phyloP scores from a whole-genome alignment of 176 grass and related monocot species.

The Triticum dicoccoides region DNA sequence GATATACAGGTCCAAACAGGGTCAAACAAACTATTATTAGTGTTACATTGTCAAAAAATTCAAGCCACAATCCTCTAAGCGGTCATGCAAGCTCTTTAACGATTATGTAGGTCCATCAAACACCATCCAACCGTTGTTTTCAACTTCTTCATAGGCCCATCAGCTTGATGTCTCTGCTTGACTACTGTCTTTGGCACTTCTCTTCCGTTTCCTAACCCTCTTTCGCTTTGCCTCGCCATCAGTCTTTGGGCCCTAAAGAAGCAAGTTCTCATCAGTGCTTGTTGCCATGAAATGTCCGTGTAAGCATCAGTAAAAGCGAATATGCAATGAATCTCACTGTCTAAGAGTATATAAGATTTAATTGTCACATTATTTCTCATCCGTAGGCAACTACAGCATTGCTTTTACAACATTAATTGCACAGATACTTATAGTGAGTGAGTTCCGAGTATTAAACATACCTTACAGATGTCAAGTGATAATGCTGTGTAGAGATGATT shows the following conservation, averaged over 20 bases:
- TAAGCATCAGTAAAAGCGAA: background rate
- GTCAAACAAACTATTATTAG: background rate
- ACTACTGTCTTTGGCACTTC: conserved; percentile 33
- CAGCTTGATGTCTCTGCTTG: conserved; percentile 16
- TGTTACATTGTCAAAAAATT: background rate
- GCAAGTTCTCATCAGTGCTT: background rate
- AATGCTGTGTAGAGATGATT: background rate
- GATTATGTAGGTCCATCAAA: background rate
- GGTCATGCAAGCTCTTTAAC: background rate
- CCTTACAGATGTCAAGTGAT: background rate
- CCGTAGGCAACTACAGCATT: background rate
- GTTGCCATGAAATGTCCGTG: too few species aligned
- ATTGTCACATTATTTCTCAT: background rate
- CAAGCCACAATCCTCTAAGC: background rate
- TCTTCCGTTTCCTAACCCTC: conserved; percentile 67
- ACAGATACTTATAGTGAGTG: background rate
- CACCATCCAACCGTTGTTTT: background rate
- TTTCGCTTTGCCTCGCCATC: conserved; percentile 48
- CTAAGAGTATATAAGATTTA: background rate
- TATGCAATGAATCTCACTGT: background rate
- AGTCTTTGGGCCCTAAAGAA: conserved; percentile 27
- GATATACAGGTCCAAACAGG: background rate
- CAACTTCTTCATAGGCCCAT: background rate
- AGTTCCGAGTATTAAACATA: background rate
- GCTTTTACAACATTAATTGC: background rate